Base-by-base conservation (phyloP, 1,139 yeast species). In the Schizosaccharomyces versatilis region DNA sequence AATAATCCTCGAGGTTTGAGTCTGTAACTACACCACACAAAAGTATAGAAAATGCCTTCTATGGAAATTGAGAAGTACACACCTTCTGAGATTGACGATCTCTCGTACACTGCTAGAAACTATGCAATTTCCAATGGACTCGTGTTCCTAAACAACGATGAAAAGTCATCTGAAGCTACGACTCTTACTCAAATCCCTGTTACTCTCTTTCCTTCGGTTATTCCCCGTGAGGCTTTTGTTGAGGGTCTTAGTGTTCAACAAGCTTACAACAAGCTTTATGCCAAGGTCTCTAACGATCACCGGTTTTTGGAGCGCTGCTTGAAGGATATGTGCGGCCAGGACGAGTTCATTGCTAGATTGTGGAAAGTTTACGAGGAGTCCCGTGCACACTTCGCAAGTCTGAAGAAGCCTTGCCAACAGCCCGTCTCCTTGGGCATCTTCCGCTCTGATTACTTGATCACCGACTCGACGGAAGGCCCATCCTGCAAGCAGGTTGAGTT, bases 401-500 rank as follows among this genome's bases (percentile, higher is more conserved):
- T 44, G 3, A 44, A 44, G 38, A 55, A 53, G 36, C 58, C 55
- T 32, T 19, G 77, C 36, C 73, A 74, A 2, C 97, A 90, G 66
- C 76, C 79, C 1, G 70, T 84, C 51, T 77, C 88, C 0, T 72
- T 88, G 54, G 97, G 97, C 0, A 68, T 90, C 32, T 88, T 88
- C 66, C 76, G 99, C 66, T 82, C 94, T 0, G 98, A 90, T 64
- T 90, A 88, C 63, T 79, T 90, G 79, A 73, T 84, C 48, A 83
- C 85, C 62, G 67, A 71, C 38, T 60, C 61, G 10, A 58, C 61
- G 41, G 58, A 60, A 36, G 58, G 56, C 17, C 69, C 66, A 17
- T 67, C 68, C 14, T 81, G 90, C 64, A 88, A 88, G 65, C 98
- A 93, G 67, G 88, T 90, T 55, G 99, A 90, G 66, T 90, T 88